A percentile compares a stretch with the other conserved stretches of the same genome.
Conservation (phyloP, 1,284 basidiomycete species). For the Naganishia albida region DNA sequence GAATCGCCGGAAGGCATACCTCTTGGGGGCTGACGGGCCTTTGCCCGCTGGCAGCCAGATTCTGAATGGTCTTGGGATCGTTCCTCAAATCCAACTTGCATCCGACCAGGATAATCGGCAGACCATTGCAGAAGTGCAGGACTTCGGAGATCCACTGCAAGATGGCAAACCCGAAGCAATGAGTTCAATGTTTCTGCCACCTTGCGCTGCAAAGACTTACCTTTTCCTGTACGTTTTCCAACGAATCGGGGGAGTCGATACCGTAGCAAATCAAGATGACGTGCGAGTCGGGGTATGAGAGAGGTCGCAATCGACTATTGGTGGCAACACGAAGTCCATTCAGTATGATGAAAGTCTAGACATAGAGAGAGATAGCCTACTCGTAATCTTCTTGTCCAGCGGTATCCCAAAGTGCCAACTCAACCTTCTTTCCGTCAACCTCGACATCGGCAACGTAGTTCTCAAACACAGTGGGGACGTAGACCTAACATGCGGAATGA, state of each 20-base stretch:
- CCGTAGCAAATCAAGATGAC: conserved; percentile 94
- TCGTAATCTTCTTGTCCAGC: conserved; percentile 80
- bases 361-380: conserved; percentile 40
- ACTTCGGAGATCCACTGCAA: conserved; percentile 89
- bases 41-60: conserved; percentile 77
- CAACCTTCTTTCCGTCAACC: conserved; percentile 87
- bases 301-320: conserved; percentile 85
- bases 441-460: conserved; percentile 81
- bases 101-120: conserved; percentile 86
- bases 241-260: conserved; percentile 85
- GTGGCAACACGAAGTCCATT: conserved; percentile 36
- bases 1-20: conserved; percentile 54
- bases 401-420: conserved; percentile 93
- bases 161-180: conserved; percentile 22
- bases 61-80: conserved; percentile 74
- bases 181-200: neutral
- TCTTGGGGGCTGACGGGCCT: conserved; percentile 75
- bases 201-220: conserved; percentile 55
- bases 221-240: conserved; percentile 96
- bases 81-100: conserved; percentile 88
- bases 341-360: neutral
- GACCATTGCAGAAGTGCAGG: conserved; percentile 82
- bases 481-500: conserved; percentile 62
- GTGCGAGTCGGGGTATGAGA: conserved; percentile 87
- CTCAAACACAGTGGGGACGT: conserved; percentile 91